Conservation (phyloP, 139 green algal species). For the Chlamydomonas schloesseri region DNA sequence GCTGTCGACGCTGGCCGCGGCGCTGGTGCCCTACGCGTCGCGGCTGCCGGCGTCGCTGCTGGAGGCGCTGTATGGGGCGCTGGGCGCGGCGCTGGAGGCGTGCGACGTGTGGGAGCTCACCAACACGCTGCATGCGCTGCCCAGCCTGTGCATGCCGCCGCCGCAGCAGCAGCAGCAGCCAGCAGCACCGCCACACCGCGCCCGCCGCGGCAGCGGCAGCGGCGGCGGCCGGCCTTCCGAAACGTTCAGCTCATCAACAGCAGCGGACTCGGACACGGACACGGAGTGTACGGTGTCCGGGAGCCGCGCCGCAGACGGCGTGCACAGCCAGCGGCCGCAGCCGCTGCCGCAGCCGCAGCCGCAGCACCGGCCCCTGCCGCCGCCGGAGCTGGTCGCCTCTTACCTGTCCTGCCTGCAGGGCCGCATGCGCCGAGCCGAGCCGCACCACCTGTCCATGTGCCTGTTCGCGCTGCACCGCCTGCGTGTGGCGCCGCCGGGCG, state of each 20-base stretch:
- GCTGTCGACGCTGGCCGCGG: neutral
- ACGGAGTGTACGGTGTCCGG: too few species aligned
- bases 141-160: neutral
- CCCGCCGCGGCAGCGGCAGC: neutral
- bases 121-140: slow-evolving; percentile 22
- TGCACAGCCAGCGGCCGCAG: too few species aligned
- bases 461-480: slow-evolving; percentile 7
- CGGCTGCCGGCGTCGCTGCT: slow-evolving; percentile 8
- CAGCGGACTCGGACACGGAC: too few species aligned
- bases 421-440: slow-evolving; percentile 22
- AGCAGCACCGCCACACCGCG: neutral
- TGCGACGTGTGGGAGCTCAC: slow-evolving; percentile 1
- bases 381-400: neutral
- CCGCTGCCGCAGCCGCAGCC: too few species aligned
- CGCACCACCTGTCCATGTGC: slow-evolving; percentile 30
- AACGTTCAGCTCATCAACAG: too few species aligned
- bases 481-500: neutral
- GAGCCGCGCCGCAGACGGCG: too few species aligned
- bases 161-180: too few species aligned
- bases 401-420: slow-evolving; percentile 35
- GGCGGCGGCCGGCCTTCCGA: too few species aligned
- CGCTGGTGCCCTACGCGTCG: slow-evolving; percentile 10
- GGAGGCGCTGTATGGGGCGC: slow-evolving; percentile 1
- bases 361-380: neutral
- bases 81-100: neutral